phyloP scores from a whole-genome alignment of 352 stramenopile genomes.

The Phytopythium sindhum region DNA sequence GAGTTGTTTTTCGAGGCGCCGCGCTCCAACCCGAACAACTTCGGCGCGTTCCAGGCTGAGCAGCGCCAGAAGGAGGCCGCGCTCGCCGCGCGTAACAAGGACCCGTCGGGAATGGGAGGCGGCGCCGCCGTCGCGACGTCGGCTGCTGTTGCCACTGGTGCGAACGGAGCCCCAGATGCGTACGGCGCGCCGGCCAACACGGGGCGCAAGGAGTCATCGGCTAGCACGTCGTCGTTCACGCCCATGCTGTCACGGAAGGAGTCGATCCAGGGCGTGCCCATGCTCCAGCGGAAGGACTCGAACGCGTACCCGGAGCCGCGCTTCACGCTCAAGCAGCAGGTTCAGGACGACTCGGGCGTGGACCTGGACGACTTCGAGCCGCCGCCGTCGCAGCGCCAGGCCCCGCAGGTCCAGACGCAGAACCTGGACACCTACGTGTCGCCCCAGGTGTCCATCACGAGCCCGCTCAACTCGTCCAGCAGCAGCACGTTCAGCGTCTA shows the following conservation, averaged over 20 bases:
- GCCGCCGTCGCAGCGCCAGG: slow-evolving; percentile 11
- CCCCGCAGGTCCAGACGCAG: slow-evolving; percentile 5
- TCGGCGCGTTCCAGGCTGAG: slow-evolving; percentile 5
- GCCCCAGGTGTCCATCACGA: slow-evolving; percentile 20
- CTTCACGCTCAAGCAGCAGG: slow-evolving; percentile 40
- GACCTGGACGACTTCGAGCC: slow-evolving; percentile 16
- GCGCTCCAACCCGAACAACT: slow-evolving; percentile 54
- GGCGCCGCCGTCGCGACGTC: slow-evolving; percentile 1
- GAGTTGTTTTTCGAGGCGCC: slow-evolving; percentile 63
- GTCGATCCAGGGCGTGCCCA: slow-evolving; percentile 22
- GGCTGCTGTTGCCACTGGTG: slow-evolving; percentile 11
- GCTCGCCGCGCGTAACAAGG: slow-evolving; percentile 7
- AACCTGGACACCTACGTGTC: slow-evolving; percentile 10
- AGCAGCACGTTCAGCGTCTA: slow-evolving; percentile 10
- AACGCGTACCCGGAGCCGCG: slow-evolving; percentile 26
- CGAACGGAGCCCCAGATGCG: slow-evolving; percentile 22
- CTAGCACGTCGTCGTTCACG: slow-evolving; percentile 15
- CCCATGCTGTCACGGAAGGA: slow-evolving; percentile 26
- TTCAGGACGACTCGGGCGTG: slow-evolving; percentile 26
- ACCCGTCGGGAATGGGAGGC: not conserved
- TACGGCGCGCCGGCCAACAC: slow-evolving; percentile 17
- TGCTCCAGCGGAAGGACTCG: slow-evolving; percentile 32
- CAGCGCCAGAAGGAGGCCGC: slow-evolving; percentile 11
- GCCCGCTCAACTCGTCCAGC: slow-evolving; percentile 12
- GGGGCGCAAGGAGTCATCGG: slow-evolving; percentile 27